These are phyloP conservation scores for Trichoderma sp. DNA, from an alignment of 2,329 filamentous ascomycete genomes.

Conservation along the genomic window DNA sequence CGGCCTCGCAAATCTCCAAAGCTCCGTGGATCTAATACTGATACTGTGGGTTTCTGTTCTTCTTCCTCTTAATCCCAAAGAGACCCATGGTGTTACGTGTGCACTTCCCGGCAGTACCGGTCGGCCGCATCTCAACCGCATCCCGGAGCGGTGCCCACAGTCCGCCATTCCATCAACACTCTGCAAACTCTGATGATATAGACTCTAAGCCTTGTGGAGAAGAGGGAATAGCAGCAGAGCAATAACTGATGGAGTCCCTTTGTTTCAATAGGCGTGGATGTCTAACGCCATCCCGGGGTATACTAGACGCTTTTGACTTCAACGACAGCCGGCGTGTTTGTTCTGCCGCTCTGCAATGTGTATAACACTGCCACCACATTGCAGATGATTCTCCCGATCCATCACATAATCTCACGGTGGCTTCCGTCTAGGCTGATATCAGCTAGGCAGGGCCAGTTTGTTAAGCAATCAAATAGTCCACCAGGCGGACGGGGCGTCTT, in stretches of 20 bases:
- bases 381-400: not conserved
- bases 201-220: not conserved
- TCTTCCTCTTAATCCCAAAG: not conserved
- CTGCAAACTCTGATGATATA: not conserved
- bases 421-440: not conserved
- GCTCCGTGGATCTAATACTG: not conserved
- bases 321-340: no score
- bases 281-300: constrained; percentile 13
- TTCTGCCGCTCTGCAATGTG: not conserved
- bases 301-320: not conserved
- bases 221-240: not conserved
- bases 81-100: not conserved
- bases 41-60: not conserved
- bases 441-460: not conserved
- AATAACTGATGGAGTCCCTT: not conserved
- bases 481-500: not conserved
- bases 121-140: constrained; percentile 5
- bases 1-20: constrained; percentile 1
- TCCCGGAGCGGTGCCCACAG: not conserved
- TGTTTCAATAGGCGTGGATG: not conserved
- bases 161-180: not conserved
- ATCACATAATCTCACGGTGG: constrained; percentile 10
- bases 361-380: constrained; percentile 11
- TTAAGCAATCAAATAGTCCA: not conserved
- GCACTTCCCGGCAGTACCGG: constrained; percentile 12